A percentile compares a stretch with the other conserved stretches of the same genome.
Evolutionary conservation across 176 grass and related monocot species (phyloP).

Genomic region (Coix lacrymajobi): DNA sequence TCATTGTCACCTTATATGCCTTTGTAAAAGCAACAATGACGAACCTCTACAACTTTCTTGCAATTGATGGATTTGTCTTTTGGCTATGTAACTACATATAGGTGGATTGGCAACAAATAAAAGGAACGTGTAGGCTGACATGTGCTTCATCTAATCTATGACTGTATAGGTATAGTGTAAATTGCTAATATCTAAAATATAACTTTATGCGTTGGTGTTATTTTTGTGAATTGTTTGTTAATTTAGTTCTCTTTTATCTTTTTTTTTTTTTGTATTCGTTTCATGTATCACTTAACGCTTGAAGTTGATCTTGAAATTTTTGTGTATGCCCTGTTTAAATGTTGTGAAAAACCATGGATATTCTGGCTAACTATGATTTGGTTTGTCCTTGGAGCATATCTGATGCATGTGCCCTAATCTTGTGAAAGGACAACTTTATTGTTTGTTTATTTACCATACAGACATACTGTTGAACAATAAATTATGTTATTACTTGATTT

Average conservation of each 20-base stretch:
- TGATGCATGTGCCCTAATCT: background rate
- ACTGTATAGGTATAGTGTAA: background rate
- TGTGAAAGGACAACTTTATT: background rate
- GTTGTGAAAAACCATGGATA: too few relatives aligned
- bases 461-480: background rate
- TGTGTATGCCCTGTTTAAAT: background rate
- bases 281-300: background rate
- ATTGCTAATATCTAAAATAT: background rate
- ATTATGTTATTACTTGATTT: background rate
- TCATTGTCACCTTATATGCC: background rate
- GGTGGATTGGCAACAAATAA: background rate
- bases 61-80: background rate
- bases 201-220: background rate
- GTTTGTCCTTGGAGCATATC: background rate
- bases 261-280: conserved; percentile 9
- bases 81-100: background rate
- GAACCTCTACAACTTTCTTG: background rate
- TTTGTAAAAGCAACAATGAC: background rate
- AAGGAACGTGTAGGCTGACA: background rate
- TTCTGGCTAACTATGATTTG: too few relatives aligned
- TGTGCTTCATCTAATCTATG: background rate
- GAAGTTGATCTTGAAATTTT: background rate
- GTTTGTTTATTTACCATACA: background rate
- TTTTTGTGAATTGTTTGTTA: background rate
- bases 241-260: background rate